Percentiles rank a stretch among this genome's conserved stretches.
Conservation (phyloP, 2,329 filamentous ascomycete genomes). For the Venturiaceae sp. region DNA sequence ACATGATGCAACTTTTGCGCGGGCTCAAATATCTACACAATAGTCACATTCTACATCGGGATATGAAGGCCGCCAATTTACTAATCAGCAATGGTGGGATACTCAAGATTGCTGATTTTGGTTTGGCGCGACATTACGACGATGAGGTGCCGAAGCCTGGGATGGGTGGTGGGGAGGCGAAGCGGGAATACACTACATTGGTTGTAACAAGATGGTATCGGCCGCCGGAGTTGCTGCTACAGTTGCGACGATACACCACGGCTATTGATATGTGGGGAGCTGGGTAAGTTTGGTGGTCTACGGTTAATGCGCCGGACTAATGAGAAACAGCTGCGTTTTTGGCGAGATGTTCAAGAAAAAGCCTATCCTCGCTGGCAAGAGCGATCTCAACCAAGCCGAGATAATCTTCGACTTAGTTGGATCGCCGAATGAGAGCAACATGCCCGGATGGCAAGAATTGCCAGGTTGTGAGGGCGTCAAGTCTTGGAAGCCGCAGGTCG, state of each 20-base stretch:
- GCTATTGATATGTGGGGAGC: slow-evolving; percentile 98
- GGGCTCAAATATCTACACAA: slow-evolving; percentile 87
- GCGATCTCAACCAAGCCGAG: slow-evolving; percentile 80
- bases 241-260: slow-evolving; percentile 85
- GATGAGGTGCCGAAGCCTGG: slow-evolving; percentile 69
- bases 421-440: slow-evolving; percentile 76
- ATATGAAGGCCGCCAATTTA: slow-evolving; percentile 98
- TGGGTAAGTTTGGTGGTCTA: slow-evolving; percentile 50
- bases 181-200: slow-evolving; percentile 87
- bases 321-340: slow-evolving; percentile 70
- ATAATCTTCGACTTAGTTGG: slow-evolving; percentile 92
- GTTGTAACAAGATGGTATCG: slow-evolving; percentile 97
- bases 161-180: slow-evolving; percentile 71
- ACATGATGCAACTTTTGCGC: slow-evolving; percentile 86
- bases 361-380: slow-evolving; percentile 84
- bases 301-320: slow-evolving; percentile 9
- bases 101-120: slow-evolving; percentile 95
- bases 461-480: slow-evolving; percentile 72
- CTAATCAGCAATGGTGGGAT: slow-evolving; percentile 92
- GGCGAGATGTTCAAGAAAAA: slow-evolving; percentile 94
- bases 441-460: slow-evolving; percentile 82
- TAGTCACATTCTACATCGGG: slow-evolving; percentile 75
- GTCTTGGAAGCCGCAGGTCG: slow-evolving; percentile 47
- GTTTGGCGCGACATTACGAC: slow-evolving; percentile 86
- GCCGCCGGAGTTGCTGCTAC: slow-evolving; percentile 82